phyloP scores from a whole-genome alignment of 2,329 filamentous ascomycete species.

The Lachnellula suecica region DNA sequence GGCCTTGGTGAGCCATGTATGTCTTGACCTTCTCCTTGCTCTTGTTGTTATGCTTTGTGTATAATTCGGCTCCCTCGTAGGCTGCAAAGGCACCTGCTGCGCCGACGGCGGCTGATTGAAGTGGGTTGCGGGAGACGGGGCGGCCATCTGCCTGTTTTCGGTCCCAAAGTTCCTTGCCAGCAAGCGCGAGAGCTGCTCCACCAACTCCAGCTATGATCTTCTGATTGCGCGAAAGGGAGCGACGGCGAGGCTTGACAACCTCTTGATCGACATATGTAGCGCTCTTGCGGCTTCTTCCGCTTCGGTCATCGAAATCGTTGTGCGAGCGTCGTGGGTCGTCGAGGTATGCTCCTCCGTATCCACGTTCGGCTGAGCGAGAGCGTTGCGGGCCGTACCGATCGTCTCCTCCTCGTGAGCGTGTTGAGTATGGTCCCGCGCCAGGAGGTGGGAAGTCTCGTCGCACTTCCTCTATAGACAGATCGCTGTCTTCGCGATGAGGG shows the following conservation, averaged over 20 bases:
- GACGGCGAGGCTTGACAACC: constrained; percentile 43
- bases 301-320: constrained; percentile 44
- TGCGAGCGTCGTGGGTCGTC: constrained; percentile 46
- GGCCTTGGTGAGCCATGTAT: constrained; percentile 52
- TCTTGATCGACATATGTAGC: constrained; percentile 57
- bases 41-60: constrained; percentile 51
- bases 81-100: constrained; percentile 64
- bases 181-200: constrained; percentile 62
- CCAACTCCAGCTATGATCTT: constrained; percentile 67
- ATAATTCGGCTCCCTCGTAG: constrained; percentile 62
- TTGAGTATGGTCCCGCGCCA: constrained; percentile 22
- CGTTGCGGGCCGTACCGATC: constrained; percentile 46
- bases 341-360: constrained; percentile 61
- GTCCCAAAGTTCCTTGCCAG: constrained; percentile 66
- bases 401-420: constrained; percentile 26
- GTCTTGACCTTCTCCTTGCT: constrained; percentile 46
- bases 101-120: constrained; percentile 60
- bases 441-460: constrained; percentile 79
- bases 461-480: constrained; percentile 76
- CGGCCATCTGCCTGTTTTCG: constrained; percentile 52
- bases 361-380: constrained; percentile 62
- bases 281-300: constrained; percentile 49
- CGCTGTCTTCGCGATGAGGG: constrained; percentile 67
- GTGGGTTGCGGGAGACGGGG: constrained; percentile 54
- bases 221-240: constrained; percentile 60